These are phyloP conservation scores for Pseudozyma sp. DNA, from an alignment of 1,284 basidiomycete species.

Conservation along the genomic window DNA sequence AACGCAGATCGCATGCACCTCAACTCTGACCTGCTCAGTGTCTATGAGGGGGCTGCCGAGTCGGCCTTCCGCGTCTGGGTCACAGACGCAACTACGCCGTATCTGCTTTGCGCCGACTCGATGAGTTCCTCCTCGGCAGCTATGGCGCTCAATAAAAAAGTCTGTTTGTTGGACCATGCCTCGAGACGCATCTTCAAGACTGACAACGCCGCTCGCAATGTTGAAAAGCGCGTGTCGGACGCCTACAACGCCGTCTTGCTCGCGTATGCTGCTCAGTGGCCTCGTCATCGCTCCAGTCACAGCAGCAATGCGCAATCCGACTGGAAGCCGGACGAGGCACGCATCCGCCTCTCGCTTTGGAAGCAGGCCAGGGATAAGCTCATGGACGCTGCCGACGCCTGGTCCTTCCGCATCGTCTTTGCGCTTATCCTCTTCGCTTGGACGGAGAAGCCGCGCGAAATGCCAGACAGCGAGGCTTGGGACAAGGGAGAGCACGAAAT, in stretches of 20 bases:
- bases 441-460: constrained; percentile 44
- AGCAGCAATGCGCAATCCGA: background rate
- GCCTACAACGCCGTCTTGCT: constrained; percentile 40
- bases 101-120: constrained; percentile 24
- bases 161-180: constrained; percentile 38
- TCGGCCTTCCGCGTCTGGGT: constrained; percentile 42
- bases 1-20: constrained; percentile 33
- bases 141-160: constrained; percentile 41
- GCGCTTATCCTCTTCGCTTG: constrained; percentile 48
- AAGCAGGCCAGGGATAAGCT: constrained; percentile 44
- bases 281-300: constrained; percentile 22
- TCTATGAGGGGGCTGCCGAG: constrained; percentile 43
- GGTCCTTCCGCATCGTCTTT: constrained; percentile 44
- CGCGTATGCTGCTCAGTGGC: constrained; percentile 45
- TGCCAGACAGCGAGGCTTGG: constrained; percentile 33
- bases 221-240: constrained; percentile 38
- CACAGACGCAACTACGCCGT: constrained; percentile 37
- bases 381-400: constrained; percentile 41
- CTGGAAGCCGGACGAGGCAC: constrained; percentile 33
- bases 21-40: constrained; percentile 32
- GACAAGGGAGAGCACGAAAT: constrained; percentile 12
- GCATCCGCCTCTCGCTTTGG: constrained; percentile 36
- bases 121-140: constrained; percentile 12
- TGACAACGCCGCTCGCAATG: constrained; percentile 21
- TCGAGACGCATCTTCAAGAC: constrained; percentile 37